Percentiles rank a stretch among this genome's conserved stretches.
Evolutionary conservation across 305 asterid genomes (phyloP).

Genomic region (Fraxinus velutina): DNA sequence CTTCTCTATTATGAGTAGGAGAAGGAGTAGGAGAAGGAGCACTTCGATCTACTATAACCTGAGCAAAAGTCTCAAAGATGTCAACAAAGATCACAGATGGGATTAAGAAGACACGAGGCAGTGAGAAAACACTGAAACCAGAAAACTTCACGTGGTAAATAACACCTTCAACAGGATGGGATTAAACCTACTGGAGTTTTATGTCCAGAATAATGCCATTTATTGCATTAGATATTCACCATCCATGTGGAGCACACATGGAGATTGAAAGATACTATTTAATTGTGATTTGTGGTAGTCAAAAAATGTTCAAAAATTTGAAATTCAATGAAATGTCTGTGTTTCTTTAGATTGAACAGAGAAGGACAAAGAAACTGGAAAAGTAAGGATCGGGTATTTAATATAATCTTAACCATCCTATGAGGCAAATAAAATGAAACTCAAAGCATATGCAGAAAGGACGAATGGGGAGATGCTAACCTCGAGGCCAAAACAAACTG

Average conservation of each 20-base stretch:
- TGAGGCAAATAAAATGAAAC: slow-evolving; percentile 1
- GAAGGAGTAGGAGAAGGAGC: slow-evolving; percentile 23
- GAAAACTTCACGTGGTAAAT: not conserved
- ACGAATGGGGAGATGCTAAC: slow-evolving; percentile 37
- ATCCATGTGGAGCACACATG: not conserved
- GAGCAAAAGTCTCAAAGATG: slow-evolving; percentile 22
- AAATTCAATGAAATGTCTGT: not conserved
- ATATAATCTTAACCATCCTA: not conserved
- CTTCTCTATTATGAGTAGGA: slow-evolving; percentile 54
- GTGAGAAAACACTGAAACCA: not conserved
- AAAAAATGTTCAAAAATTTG: not conserved
- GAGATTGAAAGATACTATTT: not conserved
- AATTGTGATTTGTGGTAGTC: not conserved
- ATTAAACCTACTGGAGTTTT: not conserved
- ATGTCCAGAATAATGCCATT: not conserved
- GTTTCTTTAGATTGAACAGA: slow-evolving; percentile 8
- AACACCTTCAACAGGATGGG: slow-evolving; percentile 3
- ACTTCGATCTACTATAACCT: slow-evolving; percentile 69
- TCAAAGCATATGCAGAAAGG: slow-evolving; percentile 3
- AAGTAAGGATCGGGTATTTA: not conserved
- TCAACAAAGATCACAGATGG: slow-evolving; percentile 16
- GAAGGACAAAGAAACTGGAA: not conserved
- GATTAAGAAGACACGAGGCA: slow-evolving; percentile 5
- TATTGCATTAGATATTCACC: not conserved
- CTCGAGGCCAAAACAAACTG: slow-evolving; percentile 85